These are phyloP conservation scores for Cytospora piceae DNA, from an alignment of 2,329 filamentous ascomycete species.

Conservation along the genomic window DNA sequence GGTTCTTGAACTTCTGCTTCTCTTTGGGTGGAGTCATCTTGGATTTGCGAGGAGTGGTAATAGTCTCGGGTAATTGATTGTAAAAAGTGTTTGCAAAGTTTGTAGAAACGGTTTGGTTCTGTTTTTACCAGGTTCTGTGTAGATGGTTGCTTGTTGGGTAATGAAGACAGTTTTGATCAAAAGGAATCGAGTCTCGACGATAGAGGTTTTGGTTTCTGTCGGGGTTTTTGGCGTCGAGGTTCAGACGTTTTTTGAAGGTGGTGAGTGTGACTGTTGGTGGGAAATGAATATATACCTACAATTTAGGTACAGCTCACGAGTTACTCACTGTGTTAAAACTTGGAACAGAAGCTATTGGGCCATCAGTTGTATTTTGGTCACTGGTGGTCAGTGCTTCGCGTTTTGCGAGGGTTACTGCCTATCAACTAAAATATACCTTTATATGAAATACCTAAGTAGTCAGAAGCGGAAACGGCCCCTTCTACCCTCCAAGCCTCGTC, in stretches of 20 bases:
- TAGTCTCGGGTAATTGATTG: not conserved
- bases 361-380: not conserved
- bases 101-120: not conserved
- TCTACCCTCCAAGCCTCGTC: too few species aligned
- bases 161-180: not conserved
- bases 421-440: not conserved
- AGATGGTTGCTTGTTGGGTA: not conserved
- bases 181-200: not conserved
- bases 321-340: not conserved
- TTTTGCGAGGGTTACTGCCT: not conserved
- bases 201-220: not conserved
- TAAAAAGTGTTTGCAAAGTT: not conserved
- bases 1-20: not conserved
- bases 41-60: not conserved
- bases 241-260: not conserved
- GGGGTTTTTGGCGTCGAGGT: not conserved
- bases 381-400: not conserved
- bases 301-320: too few species aligned
- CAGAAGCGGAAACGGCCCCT: too few species aligned
- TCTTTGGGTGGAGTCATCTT: slow-evolving; percentile 1
- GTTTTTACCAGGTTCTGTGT: not conserved
- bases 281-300: not conserved
- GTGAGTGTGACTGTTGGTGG: not conserved
- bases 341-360: not conserved
- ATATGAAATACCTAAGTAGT: too few species aligned